Percentiles rank a stretch among this genome's conserved stretches.
Evolutionary conservation across 2,329 filamentous ascomycete genomes (phyloP).

Genomic region (Diaporthe longicolla): DNA sequence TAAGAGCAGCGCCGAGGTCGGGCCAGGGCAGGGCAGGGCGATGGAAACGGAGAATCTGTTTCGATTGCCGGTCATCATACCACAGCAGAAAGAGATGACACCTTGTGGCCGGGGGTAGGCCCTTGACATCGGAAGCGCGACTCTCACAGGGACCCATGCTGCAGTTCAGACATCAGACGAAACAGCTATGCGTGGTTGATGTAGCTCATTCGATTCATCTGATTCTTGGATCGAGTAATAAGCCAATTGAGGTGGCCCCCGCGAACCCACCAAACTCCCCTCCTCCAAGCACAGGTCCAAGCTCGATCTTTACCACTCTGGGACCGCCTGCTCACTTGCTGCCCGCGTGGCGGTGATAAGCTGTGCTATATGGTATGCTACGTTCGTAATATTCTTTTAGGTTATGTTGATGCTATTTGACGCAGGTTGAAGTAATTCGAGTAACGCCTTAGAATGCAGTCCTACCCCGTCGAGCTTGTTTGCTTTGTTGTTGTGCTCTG

Average conservation of each 20-base stretch:
- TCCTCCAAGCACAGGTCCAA: conserved; percentile 12
- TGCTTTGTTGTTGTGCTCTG: background rate
- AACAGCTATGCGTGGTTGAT: conserved; percentile 31
- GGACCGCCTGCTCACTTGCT: background rate
- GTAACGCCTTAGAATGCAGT: conserved; percentile 38
- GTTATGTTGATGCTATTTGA: conserved; percentile 25
- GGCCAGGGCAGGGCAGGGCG: conserved; percentile 16
- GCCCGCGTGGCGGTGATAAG: background rate
- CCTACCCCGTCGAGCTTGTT: conserved; percentile 14
- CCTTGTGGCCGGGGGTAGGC: conserved; percentile 17
- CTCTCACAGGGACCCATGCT: conserved; percentile 30
- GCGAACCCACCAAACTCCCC: conserved; percentile 27
- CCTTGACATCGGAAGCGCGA: conserved; percentile 13
- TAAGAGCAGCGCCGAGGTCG: conserved; percentile 6
- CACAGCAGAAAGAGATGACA: conserved; percentile 25
- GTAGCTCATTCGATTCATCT: conserved; percentile 37
- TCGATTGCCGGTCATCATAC: conserved; percentile 31
- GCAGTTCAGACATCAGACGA: conserved; percentile 38
- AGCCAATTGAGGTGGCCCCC: conserved; percentile 28
- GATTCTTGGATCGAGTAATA: conserved; percentile 31
- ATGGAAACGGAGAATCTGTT: conserved; percentile 29
- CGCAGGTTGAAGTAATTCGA: conserved; percentile 26
- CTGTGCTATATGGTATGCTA: conserved; percentile 30
- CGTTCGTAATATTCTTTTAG: conserved; percentile 19
- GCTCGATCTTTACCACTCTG: background rate